Evolutionary conservation across 2,329 filamentous ascomycete genomes (phyloP).

Genomic region (Neofusicoccum sp.): DNA sequence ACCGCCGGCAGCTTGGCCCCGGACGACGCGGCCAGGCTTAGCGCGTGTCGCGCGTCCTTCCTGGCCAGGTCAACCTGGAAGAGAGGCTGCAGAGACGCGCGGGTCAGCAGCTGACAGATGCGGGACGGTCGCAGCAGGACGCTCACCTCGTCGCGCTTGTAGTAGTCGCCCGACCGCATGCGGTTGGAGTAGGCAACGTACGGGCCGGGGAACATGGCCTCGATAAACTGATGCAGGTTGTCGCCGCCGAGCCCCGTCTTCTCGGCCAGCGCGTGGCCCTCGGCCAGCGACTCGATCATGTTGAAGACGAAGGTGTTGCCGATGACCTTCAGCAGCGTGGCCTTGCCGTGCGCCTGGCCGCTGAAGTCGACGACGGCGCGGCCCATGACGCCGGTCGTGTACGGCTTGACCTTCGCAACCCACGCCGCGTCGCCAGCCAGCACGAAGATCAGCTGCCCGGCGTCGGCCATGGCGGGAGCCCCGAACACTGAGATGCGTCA

Average conservation of each 20-base stretch:
- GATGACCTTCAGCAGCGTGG: conserved; percentile 75
- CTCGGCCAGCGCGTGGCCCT: conserved; percentile 78
- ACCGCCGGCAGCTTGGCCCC: conserved; percentile 67
- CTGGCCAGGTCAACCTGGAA: conserved; percentile 81
- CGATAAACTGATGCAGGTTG: conserved; percentile 71
- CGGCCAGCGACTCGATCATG: conserved; percentile 78
- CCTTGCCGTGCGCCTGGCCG: conserved; percentile 67
- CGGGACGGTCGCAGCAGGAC: too few relatives aligned
- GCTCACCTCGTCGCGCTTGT: conserved; percentile 63
- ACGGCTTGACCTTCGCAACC: conserved; percentile 68
- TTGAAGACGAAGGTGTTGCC: conserved; percentile 86
- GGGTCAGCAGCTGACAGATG: not conserved
- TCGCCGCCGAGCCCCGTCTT: conserved; percentile 74
- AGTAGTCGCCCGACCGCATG: conserved; percentile 76
- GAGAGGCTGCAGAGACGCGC: conserved; percentile 56
- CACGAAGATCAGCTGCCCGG: conserved; percentile 72
- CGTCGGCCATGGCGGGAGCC: conserved; percentile 69
- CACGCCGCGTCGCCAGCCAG: conserved; percentile 65
- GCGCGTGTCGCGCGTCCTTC: conserved; percentile 79
- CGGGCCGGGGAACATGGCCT: conserved; percentile 73
- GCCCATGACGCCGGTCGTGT: conserved; percentile 72
- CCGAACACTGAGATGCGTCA: conserved; percentile 60
- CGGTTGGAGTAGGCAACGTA: conserved; percentile 74
- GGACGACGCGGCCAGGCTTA: conserved; percentile 63
- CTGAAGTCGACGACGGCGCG: conserved; percentile 70